Conservation (phyloP, 208 protist species). For the Angomonas deanei region DNA sequence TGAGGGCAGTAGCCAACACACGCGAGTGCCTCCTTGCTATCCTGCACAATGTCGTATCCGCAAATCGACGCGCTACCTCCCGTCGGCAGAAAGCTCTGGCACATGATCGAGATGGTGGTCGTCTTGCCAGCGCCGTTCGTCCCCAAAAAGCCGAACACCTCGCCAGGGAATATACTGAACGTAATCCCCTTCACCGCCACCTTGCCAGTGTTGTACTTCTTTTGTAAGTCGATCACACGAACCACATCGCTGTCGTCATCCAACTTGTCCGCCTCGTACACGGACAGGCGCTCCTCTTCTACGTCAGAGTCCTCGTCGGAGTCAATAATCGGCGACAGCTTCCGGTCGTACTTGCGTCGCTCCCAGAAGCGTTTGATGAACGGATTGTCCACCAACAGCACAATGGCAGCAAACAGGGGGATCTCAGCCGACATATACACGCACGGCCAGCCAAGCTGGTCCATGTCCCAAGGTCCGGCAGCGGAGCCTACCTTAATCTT, state of each 20-base stretch:
- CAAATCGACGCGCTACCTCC: constrained; percentile 44
- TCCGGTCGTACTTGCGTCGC: constrained; percentile 23
- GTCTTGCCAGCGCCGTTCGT: constrained; percentile 88
- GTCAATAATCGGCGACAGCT: constrained; percentile 18
- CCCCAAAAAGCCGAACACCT: constrained; percentile 85
- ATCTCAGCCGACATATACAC: constrained; percentile 52
- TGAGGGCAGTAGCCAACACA: constrained; percentile 92
- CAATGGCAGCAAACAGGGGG: constrained; percentile 36
- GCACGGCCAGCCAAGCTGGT: constrained; percentile 22
- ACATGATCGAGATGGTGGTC: constrained; percentile 76
- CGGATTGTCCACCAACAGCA: constrained; percentile 48
- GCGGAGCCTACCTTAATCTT: constrained; percentile 12
- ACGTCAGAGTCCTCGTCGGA: constrained; percentile 41
- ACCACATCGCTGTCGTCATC: constrained; percentile 29
- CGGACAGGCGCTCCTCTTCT: constrained; percentile 17
- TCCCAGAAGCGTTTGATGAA: constrained; percentile 35
- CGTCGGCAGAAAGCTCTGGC: constrained; percentile 59
- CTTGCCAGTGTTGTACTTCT: constrained; percentile 60
- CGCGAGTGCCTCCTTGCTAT: constrained; percentile 29
- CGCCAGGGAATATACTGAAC: constrained; percentile 55
- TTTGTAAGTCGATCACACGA: constrained; percentile 43
- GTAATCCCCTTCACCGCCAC: constrained; percentile 63
- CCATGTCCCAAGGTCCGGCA: constrained; percentile 20
- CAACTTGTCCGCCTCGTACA: constrained; percentile 15
- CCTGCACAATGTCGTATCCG: constrained; percentile 34